Conservation (phyloP, 164 flowering plant species). For the Umbilicus rupestris region DNA sequence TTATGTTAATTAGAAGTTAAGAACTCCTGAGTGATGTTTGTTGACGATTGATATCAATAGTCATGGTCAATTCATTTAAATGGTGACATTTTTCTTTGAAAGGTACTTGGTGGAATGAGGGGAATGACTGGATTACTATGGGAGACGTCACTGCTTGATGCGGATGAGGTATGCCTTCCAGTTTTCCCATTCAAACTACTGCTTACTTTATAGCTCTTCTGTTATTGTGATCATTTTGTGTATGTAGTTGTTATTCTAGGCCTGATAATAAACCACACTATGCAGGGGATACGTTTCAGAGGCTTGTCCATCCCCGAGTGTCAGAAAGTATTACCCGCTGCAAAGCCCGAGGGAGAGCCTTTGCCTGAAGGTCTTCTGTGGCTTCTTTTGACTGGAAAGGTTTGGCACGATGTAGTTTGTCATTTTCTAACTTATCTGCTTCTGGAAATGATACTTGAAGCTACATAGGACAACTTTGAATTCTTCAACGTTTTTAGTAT, state of each 20-base stretch:
- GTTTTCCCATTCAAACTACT: not conserved
- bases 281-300: slow-evolving; percentile 90
- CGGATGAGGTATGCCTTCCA: slow-evolving; percentile 52
- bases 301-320: slow-evolving; percentile 94
- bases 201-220: not conserved
- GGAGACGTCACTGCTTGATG: slow-evolving; percentile 94
- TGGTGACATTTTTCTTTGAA: not conserved
- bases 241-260: not conserved
- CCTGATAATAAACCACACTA: not conserved
- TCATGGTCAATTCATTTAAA: not conserved
- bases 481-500: not conserved
- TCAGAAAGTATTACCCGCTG: slow-evolving; percentile 78
- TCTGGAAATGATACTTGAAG: not conserved
- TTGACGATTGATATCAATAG: not conserved
- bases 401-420: slow-evolving; percentile 8
- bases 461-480: not conserved
- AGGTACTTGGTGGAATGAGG: slow-evolving; percentile 96
- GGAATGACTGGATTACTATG: slow-evolving; percentile 94
- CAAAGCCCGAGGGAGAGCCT: slow-evolving; percentile 79
- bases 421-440: not conserved
- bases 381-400: slow-evolving; percentile 96
- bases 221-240: not conserved
- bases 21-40: not conserved
- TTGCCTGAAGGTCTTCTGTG: slow-evolving; percentile 93
- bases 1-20: not conserved